Evolutionary conservation across 345 rosid genomes (phyloP).

Genomic region (Xanthoceras sorbifolium): DNA sequence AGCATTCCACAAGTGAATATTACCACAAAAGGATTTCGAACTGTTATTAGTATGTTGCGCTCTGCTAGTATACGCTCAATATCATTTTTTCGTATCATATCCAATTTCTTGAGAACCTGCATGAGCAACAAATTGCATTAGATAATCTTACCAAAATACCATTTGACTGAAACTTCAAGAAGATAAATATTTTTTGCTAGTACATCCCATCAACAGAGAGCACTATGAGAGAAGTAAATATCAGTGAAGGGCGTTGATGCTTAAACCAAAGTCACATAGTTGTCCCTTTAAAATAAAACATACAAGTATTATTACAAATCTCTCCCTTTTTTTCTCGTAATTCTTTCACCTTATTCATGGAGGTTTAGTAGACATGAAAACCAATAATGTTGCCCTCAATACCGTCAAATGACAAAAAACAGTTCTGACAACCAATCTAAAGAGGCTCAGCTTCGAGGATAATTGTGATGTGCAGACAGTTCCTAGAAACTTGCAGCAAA

Average conservation of each 20-base stretch:
- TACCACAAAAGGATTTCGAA: constrained; percentile 91
- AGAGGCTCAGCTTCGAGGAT: not conserved
- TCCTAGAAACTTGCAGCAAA: not conserved
- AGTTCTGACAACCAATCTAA: not conserved
- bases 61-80: constrained; percentile 78
- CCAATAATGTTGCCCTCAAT: not conserved
- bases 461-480: not conserved
- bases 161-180: not conserved
- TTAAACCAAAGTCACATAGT: not conserved
- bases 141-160: constrained; percentile 12
- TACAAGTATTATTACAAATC: not conserved
- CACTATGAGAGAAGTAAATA: not conserved
- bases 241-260: not conserved
- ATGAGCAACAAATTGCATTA: constrained; percentile 25
- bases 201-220: not conserved
- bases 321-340: not conserved
- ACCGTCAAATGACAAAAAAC: not conserved
- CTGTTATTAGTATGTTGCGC: constrained; percentile 78
- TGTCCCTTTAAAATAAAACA: not conserved
- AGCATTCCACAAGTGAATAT: constrained; percentile 18
- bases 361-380: not conserved
- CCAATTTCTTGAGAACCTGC: constrained; percentile 80
- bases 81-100: constrained; percentile 79
- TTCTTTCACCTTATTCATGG: not conserved
- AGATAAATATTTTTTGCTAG: not conserved